Evolutionary conservation across 176 grass and related monocot genomes (phyloP), one percentile per base, ranked within the genome.

Genomic region (Ananas comosus): DNA sequence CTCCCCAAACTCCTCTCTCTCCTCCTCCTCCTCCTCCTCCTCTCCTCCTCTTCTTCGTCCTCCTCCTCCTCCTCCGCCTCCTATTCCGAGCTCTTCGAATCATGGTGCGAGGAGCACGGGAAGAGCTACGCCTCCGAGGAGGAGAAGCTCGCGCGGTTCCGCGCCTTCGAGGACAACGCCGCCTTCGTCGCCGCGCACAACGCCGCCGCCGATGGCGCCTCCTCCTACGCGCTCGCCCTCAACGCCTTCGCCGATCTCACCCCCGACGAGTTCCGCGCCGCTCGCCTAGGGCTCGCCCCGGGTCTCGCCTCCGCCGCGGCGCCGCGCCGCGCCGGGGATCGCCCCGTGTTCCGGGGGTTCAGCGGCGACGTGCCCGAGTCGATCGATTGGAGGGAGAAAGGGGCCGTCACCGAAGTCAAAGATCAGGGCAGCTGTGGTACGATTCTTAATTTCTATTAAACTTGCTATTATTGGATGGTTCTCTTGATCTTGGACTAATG

Each of bases 401-500:
- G 82, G 12, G 82, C 82, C 8, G 85, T 91, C 63, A 91, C 85
- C 70, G 56, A 69, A 11, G 73, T 91, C 66, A 91, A 91, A 76
- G 82, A 91, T 68, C 89, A 91, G 72, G 84, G 81, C 33, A 84
- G 81, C 75, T 91, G 88, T 69, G 88, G 88, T 91, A 85, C 84
- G 83, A 47, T 16, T 12, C 16, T 16, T 0, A 16, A 3, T 64
- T 21, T 66, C 10, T 21, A 71, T 65, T 49, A 70, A 64, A 51
- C 8, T 4, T 25, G 16, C 1, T 67, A 48, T 27, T 67, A 49
- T 16, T 67, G 48, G 4, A 29, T 59, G 54, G 14, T 59, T 59
- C 19, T 59, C 54, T 42, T 42, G 33, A 42, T 42, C 33, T 42
- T 42, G 33, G 4, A 42, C 33, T 42, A 42, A 42, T 7, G 33